A percentile compares a stretch with the other conserved stretches of the same genome.
Conservation (phyloP, 345 rosid genomes). For the Noccaea caerulescens region DNA sequence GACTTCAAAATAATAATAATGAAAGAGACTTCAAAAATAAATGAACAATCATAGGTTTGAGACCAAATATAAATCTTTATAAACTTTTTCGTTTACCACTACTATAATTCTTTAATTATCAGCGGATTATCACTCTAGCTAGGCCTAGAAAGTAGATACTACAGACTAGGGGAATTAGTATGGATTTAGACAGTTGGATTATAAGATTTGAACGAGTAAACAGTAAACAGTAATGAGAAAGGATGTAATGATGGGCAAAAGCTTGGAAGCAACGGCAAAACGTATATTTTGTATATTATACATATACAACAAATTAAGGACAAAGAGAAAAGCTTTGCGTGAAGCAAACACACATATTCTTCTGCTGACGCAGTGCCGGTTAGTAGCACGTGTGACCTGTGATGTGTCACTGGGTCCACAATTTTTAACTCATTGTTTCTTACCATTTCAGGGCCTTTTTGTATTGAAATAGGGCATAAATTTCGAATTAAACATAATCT, state of each 20-base stretch:
- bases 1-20: neutral
- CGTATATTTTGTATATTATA: neutral
- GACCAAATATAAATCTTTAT: neutral
- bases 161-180: neutral
- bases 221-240: neutral
- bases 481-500: too few species aligned
- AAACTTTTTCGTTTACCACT: neutral
- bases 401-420: too few species aligned
- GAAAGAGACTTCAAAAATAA: neutral
- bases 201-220: neutral
- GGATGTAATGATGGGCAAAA: constrained; percentile 7
- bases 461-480: too few species aligned
- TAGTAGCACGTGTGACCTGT: too few species aligned
- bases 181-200: neutral
- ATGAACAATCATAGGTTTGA: neutral
- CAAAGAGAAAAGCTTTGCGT: constrained; percentile 38
- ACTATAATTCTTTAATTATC: neutral
- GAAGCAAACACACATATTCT: constrained; percentile 37
- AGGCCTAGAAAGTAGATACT: neutral
- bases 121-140: neutral
- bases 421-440: too few species aligned
- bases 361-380: too few species aligned
- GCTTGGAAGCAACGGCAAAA: constrained; percentile 42
- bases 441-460: too few species aligned
- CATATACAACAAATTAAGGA: constrained; percentile 4